Evolutionary conservation across 2,329 filamentous ascomycete genomes (phyloP).

Genomic region (Thelonectria rubi): DNA sequence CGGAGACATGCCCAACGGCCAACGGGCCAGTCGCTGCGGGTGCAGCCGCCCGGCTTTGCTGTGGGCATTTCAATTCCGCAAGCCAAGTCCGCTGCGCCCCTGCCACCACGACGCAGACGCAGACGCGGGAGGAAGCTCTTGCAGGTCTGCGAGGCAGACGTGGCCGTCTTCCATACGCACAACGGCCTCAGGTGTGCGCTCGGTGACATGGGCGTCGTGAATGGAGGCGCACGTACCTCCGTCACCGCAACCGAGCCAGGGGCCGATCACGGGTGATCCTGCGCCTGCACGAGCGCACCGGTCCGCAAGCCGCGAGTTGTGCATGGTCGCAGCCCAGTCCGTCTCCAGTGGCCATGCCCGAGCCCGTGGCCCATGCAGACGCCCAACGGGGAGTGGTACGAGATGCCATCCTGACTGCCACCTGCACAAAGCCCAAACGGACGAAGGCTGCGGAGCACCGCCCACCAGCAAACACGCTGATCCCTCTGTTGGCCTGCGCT

Average conservation of each 20-base stretch:
- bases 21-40: not conserved
- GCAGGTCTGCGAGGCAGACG: slow-evolving; percentile 36
- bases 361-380: slow-evolving; percentile 32
- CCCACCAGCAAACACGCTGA: slow-evolving; percentile 29
- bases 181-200: slow-evolving; percentile 31
- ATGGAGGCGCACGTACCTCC: slow-evolving; percentile 25
- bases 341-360: slow-evolving; percentile 20
- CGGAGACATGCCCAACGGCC: slow-evolving; percentile 5
- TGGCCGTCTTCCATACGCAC: slow-evolving; percentile 43
- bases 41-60: not conserved
- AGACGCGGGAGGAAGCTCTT: slow-evolving; percentile 22
- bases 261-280: slow-evolving; percentile 48
- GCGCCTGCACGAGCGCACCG: slow-evolving; percentile 50
- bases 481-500: slow-evolving; percentile 22
- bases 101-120: too few relatives aligned
- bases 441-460: slow-evolving; percentile 31
- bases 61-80: not conserved
- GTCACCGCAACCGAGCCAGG: slow-evolving; percentile 32
- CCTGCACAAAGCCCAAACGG: slow-evolving; percentile 37
- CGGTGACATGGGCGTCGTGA: slow-evolving; percentile 27
- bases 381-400: slow-evolving; percentile 35
- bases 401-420: slow-evolving; percentile 33
- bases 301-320: slow-evolving; percentile 42
- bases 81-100: slow-evolving; percentile 11
- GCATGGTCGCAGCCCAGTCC: slow-evolving; percentile 13